phyloP scores from a whole-genome alignment of 1,284 basidiomycete genomes.

The Somion occarium region DNA sequence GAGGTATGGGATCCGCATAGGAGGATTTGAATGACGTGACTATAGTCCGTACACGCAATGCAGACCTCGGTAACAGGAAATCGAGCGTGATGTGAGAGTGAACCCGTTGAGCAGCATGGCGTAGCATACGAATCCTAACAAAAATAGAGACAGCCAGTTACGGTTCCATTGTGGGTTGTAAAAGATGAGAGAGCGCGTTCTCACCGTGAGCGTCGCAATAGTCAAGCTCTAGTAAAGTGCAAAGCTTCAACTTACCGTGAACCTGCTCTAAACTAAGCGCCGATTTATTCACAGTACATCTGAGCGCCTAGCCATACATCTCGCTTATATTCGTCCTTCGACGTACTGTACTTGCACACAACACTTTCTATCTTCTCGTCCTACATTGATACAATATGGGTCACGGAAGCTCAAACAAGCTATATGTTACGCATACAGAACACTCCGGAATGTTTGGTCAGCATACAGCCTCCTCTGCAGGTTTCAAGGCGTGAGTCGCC shows the following conservation, averaged over 20 bases:
- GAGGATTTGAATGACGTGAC: not conserved
- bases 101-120: conserved; percentile 11
- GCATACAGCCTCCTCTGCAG: conserved; percentile 69
- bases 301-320: too few species aligned
- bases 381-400: conserved; percentile 49
- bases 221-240: too few species aligned
- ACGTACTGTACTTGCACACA: too few species aligned
- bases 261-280: too few species aligned
- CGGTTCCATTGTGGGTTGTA: too few species aligned
- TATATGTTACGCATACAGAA: conserved; percentile 84
- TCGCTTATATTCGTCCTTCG: too few species aligned
- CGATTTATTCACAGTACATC: too few species aligned
- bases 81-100: conserved; percentile 18
- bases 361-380: too few species aligned
- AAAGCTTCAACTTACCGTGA: too few species aligned
- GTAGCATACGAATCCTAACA: conserved; percentile 15
- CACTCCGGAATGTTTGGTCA: conserved; percentile 74
- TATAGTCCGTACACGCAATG: not conserved
- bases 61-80: conserved; percentile 21
- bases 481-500: conserved; percentile 58
- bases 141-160: too few species aligned
- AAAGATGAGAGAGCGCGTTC: too few species aligned
- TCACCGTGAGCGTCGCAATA: too few species aligned
- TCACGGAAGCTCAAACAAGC: conserved; percentile 80
- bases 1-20: not conserved